A percentile compares a stretch with the other conserved stretches of the same genome.
phyloP scores from a whole-genome alignment of 768 basidiomycete species.

The Mycena leptocephala region DNA sequence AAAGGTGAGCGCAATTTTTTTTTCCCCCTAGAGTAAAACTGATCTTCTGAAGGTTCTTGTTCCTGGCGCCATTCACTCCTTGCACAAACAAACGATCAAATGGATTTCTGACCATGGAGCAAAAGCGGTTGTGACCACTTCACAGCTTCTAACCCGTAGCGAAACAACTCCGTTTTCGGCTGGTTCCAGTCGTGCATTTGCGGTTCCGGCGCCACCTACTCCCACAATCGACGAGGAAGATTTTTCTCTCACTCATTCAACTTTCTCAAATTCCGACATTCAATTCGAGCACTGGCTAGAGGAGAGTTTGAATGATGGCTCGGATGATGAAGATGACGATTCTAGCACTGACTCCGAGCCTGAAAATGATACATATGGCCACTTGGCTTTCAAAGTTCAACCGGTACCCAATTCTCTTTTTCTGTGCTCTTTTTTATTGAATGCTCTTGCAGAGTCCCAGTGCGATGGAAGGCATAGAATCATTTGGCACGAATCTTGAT shows the following conservation, averaged over 20 bases:
- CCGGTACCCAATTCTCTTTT: neutral
- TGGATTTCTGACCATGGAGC: neutral
- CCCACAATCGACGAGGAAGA: neutral
- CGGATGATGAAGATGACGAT: neutral
- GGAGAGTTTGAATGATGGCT: too few species aligned
- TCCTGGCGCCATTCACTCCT: neutral
- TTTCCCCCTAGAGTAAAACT: neutral
- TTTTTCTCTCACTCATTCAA: neutral
- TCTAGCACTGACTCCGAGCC: neutral
- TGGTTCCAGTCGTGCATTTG: neutral
- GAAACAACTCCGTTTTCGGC: neutral
- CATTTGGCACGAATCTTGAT: too few species aligned
- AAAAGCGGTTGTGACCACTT: neutral
- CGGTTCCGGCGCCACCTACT: neutral
- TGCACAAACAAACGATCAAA: conserved; percentile 5
- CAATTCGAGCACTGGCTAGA: too few species aligned
- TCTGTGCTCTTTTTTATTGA: too few species aligned
- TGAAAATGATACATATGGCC: neutral
- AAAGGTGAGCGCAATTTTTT: neutral
- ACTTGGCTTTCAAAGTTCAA: neutral
- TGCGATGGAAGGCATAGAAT: too few species aligned
- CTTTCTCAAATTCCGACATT: too few species aligned
- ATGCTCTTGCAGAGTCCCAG: too few species aligned
- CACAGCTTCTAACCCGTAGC: neutral
- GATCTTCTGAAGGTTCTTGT: neutral